A percentile compares a stretch with the other conserved stretches of the same genome.
Conservation (phyloP, 1,284 basidiomycete genomes). For the Boletellus deceptivus region DNA sequence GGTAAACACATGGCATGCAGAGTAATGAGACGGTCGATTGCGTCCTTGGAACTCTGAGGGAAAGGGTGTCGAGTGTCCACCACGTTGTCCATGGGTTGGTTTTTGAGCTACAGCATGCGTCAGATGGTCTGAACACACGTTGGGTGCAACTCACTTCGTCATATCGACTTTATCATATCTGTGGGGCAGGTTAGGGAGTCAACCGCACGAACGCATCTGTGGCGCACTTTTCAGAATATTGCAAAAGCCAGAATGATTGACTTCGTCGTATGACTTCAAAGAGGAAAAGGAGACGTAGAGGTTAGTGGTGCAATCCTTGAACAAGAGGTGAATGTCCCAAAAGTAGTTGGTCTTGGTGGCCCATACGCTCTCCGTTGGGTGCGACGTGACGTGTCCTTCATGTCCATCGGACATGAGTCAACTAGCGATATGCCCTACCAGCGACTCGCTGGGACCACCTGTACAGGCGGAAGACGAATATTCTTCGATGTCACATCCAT, state of each 20-base stretch:
- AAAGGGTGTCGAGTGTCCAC: constrained; percentile 78
- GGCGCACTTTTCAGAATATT: constrained; percentile 94
- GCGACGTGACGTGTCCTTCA: constrained; percentile 51
- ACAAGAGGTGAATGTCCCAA: constrained; percentile 84
- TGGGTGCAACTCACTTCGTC: constrained; percentile 49
- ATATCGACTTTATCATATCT: constrained; percentile 94
- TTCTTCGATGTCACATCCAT: constrained; percentile 33
- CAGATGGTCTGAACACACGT: neutral
- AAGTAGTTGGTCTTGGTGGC: constrained; percentile 82
- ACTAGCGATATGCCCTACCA: constrained; percentile 47
- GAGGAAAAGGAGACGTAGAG: constrained; percentile 86
- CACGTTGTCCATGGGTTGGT: constrained; percentile 73
- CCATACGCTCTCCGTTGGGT: constrained; percentile 64
- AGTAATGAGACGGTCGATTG: constrained; percentile 63
- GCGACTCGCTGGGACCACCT: constrained; percentile 35
- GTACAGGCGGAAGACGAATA: constrained; percentile 32
- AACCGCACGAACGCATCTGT: neutral
- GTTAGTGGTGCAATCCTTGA: constrained; percentile 88
- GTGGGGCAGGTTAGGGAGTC: constrained; percentile 5
- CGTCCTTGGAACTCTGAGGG: constrained; percentile 59
- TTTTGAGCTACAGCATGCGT: constrained; percentile 61
- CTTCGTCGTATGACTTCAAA: constrained; percentile 88
- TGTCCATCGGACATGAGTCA: constrained; percentile 47
- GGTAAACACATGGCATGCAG: constrained; percentile 87
- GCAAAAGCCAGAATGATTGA: constrained; percentile 93